A percentile compares a stretch with the other conserved stretches of the same genome.
phyloP scores from a whole-genome alignment of 2,329 filamentous ascomycete genomes.

The Alternaria consortialis region DNA sequence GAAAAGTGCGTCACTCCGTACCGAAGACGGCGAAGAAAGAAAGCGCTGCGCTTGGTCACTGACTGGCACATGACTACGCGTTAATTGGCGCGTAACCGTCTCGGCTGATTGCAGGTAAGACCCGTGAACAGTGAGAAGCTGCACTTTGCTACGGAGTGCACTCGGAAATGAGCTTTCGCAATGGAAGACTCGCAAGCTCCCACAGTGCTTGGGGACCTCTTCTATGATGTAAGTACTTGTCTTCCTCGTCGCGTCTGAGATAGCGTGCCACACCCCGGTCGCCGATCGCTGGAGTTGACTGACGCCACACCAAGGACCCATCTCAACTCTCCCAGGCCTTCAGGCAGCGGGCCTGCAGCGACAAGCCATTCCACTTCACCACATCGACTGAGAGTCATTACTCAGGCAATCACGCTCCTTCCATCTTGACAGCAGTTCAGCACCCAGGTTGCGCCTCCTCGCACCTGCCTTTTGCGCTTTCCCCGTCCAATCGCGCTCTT shows the following conservation, averaged over 20 bases:
- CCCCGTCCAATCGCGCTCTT: conserved; percentile 23
- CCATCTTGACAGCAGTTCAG: conserved; percentile 16
- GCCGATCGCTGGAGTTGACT: conserved; percentile 36
- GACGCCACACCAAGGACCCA: conserved; percentile 43
- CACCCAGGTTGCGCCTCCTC: conserved; percentile 13
- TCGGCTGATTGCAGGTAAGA: conserved; percentile 16
- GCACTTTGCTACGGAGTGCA: conserved; percentile 19
- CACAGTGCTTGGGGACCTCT: conserved; percentile 38
- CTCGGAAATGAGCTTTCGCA: conserved; percentile 19
- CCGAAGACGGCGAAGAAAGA: conserved; percentile 1
- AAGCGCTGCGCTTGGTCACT: background rate
- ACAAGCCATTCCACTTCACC: conserved; percentile 34
- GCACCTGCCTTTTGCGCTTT: conserved; percentile 25
- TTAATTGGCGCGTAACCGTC: conserved; percentile 26
- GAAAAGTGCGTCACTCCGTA: background rate
- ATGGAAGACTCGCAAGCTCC: conserved; percentile 46
- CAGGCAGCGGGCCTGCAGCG: conserved; percentile 44
- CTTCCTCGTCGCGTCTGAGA: conserved; percentile 20
- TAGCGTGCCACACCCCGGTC: conserved; percentile 36
- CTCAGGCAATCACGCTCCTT: conserved; percentile 19
- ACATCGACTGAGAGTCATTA: conserved; percentile 32
- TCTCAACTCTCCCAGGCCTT: conserved; percentile 50
- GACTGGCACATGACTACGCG: conserved; percentile 28
- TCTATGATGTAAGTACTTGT: conserved; percentile 48
- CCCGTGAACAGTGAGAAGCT: conserved; percentile 23